Base-by-base conservation (phyloP, 2,329 filamentous ascomycete genomes). In the Passalora sequoiae region DNA sequence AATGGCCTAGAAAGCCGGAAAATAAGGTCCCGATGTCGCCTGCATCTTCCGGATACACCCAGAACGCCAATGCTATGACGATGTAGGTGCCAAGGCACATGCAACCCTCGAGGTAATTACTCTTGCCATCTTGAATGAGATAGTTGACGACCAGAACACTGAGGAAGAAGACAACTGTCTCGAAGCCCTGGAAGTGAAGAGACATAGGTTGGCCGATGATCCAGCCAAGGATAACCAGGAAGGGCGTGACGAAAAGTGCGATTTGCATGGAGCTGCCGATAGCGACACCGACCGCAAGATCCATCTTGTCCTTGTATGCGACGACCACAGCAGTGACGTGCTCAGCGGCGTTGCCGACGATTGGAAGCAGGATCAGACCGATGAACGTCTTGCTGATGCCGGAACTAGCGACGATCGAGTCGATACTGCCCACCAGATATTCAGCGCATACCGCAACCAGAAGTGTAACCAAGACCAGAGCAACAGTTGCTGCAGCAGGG, bases 91-190 rank as follows among this genome's bases (percentile, higher is more conserved):
- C 71, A 29, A 75, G 56, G 51, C 71, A 74, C 71, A 74, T 74
- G 43, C 82, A 81, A 10, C 87, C 87, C 68, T 94, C 87, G 9
- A 94, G 77, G 58, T 92, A 94, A 61, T 94, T 94, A 62, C 83
- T 88, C 62, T 88, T 77, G 8, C 87, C 87, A 59, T 94, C 88
- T 48, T 91, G 71, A 37, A 94, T 87, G 47, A 94, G 69, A 62
- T 92, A 94, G 67, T 91, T 92, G 66, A 91, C 86, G 50, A 94
- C 88, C 52, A 94, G 81, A 6, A 88, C 82, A 39, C 81, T 85
- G 39, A 91, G 80, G 65, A 94, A 94, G 58, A 94, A 77, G 44
- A 84, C 86, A 16, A 92, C 84, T 0, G 87, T 94, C 74, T 94
- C 87, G 66, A 94, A 94, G 37, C 88, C 75, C 47, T 87, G 87